phyloP scores from a whole-genome alignment of 2,329 filamentous ascomycete genomes.

The Colletotrichum sp. region DNA sequence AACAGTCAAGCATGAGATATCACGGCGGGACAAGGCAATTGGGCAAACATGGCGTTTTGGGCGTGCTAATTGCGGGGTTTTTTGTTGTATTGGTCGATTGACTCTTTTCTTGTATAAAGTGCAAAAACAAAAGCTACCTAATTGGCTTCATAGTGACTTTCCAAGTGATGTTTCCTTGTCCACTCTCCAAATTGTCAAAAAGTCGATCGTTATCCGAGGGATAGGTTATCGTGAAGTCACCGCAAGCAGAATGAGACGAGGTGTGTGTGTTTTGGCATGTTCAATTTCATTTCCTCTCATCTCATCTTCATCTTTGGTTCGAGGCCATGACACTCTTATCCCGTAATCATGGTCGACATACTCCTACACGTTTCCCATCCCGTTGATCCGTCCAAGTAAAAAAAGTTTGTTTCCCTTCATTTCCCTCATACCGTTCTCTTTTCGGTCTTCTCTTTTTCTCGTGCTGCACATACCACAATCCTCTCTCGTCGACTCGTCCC shows the following conservation, averaged over 20 bases:
- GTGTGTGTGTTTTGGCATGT: not conserved
- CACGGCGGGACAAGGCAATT: not conserved
- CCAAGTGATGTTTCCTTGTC: not conserved
- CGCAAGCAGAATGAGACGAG: not conserved
- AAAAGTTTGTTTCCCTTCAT: not conserved
- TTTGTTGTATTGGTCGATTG: not conserved
- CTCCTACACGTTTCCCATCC: constrained; percentile 15
- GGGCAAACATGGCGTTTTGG: constrained; percentile 5
- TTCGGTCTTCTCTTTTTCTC: not conserved
- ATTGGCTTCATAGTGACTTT: not conserved
- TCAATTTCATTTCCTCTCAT: constrained; percentile 19
- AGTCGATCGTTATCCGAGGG: not conserved
- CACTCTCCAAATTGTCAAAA: not conserved
- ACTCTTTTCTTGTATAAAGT: not conserved
- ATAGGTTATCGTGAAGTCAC: not conserved
- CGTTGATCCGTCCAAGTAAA: not conserved
- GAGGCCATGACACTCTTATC: not conserved
- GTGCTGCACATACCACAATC: not conserved
- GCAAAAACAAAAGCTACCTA: not conserved
- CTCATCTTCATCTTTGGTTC: not conserved
- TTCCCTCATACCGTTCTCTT: not conserved
- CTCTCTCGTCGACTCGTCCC: not conserved
- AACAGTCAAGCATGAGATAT: constrained; percentile 9
- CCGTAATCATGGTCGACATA: not conserved
- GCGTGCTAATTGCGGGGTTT: not conserved